phyloP scores from a whole-genome alignment of 2,329 filamentous ascomycete genomes.

The Xylaria sp. region DNA sequence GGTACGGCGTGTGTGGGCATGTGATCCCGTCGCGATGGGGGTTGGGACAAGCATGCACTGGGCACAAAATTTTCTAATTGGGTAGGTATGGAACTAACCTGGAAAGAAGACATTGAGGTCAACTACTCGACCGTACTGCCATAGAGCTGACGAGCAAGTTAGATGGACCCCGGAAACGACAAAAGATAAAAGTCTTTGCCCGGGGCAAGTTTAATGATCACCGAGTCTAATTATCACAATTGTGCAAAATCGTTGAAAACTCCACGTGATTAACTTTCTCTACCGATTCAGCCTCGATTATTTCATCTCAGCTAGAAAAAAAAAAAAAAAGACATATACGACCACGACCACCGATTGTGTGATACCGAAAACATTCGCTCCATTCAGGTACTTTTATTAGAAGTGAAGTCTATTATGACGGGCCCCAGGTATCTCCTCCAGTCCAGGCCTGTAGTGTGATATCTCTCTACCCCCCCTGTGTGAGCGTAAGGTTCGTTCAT shows the following conservation, averaged over 20 bases:
- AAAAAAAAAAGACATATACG: too few species aligned
- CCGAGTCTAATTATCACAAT: too few species aligned
- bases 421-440: constrained; percentile 22
- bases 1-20: background rate
- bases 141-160: constrained; percentile 3
- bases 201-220: background rate
- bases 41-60: background rate
- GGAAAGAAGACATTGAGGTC: constrained; percentile 31
- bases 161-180: too few species aligned
- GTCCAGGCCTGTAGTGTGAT: constrained; percentile 10
- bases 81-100: constrained; percentile 23
- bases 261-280: background rate
- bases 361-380: too few species aligned
- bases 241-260: too few species aligned
- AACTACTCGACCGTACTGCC: constrained; percentile 14
- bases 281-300: too few species aligned
- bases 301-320: too few species aligned
- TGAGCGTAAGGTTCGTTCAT: constrained; percentile 17
- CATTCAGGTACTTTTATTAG: background rate
- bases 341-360: too few species aligned
- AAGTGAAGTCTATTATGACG: constrained; percentile 15
- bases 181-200: background rate
- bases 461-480: constrained; percentile 6
- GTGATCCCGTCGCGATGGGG: background rate
- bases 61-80: constrained; percentile 4